Evolutionary conservation across 306 rosid genomes (phyloP).

Genomic region (Delonix regia): DNA sequence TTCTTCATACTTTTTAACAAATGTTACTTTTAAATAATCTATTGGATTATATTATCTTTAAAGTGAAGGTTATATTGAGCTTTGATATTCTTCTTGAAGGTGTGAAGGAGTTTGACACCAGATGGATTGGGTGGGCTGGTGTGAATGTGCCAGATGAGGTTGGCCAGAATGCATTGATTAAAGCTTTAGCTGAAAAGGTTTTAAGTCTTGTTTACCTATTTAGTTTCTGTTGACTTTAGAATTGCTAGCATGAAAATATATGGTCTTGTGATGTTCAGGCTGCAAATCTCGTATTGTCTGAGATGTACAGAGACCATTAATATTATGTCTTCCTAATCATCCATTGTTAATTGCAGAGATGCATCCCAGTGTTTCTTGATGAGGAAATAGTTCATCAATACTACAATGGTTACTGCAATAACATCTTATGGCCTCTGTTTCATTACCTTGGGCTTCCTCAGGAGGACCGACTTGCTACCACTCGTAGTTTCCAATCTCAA

Average conservation of each 20-base stretch:
- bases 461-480: slow-evolving; percentile 95
- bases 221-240: slow-evolving; percentile 28
- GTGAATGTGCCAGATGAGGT: slow-evolving; percentile 85
- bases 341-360: slow-evolving; percentile 63
- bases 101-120: slow-evolving; percentile 89
- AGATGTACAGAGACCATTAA: slow-evolving; percentile 6
- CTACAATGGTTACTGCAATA: slow-evolving; percentile 97
- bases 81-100: slow-evolving; percentile 63
- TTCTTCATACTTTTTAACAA: slow-evolving; percentile 7
- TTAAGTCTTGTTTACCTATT: slow-evolving; percentile 31
- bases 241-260: neutral
- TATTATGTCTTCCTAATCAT: slow-evolving; percentile 11
- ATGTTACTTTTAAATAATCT: neutral
- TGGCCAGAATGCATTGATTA: slow-evolving; percentile 73
- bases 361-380: slow-evolving; percentile 92
- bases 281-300: neutral
- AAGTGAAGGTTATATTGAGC: slow-evolving; percentile 37
- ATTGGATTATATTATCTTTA: slow-evolving; percentile 13
- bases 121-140: slow-evolving; percentile 99
- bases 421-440: slow-evolving; percentile 95
- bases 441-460: slow-evolving; percentile 97
- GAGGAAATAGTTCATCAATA: slow-evolving; percentile 93
- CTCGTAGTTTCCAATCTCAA: slow-evolving; percentile 90
- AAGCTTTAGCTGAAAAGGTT: slow-evolving; percentile 97
- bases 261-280: slow-evolving; percentile 18